A percentile compares a stretch with the other conserved stretches of the same genome.
Conservation (phyloP, 129 eudicot species). For the Logfia minima region DNA sequence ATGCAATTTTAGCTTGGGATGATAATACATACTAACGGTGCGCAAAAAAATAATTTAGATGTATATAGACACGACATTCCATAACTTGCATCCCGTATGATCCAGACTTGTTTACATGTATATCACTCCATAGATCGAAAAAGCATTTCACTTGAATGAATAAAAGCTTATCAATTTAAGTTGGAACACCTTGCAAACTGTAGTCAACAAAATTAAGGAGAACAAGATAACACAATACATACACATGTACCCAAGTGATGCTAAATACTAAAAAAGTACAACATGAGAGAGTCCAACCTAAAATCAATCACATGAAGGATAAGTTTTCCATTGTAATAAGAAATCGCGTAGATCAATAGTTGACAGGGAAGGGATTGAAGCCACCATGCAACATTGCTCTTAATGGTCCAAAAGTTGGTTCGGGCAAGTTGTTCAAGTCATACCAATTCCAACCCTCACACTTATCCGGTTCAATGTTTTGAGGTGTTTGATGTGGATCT, state of each 20-base stretch:
- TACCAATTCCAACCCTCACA: constrained; percentile 97
- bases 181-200: neutral
- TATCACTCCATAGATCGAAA: no score
- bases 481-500: constrained; percentile 50
- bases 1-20: no score
- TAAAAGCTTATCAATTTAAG: no score
- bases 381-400: constrained; percentile 45
- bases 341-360: constrained; percentile 7
- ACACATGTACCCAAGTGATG: neutral
- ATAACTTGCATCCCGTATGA: no score
- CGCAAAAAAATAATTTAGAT: no score
- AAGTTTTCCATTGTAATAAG: neutral
- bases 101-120: no score
- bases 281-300: neutral
- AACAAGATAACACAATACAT: neutral
- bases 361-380: constrained; percentile 46
- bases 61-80: no score
- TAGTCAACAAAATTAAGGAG: neutral
- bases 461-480: constrained; percentile 74
- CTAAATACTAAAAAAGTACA: neutral
- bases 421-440: constrained; percentile 69
- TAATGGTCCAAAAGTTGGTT: constrained; percentile 63
- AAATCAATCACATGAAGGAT: neutral
- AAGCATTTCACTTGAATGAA: no score
- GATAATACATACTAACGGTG: no score